Evolutionary conservation across 257 asterid genomes (phyloP), one percentile per base, ranked within the genome.

Genomic region (Cinchona pubescens): DNA sequence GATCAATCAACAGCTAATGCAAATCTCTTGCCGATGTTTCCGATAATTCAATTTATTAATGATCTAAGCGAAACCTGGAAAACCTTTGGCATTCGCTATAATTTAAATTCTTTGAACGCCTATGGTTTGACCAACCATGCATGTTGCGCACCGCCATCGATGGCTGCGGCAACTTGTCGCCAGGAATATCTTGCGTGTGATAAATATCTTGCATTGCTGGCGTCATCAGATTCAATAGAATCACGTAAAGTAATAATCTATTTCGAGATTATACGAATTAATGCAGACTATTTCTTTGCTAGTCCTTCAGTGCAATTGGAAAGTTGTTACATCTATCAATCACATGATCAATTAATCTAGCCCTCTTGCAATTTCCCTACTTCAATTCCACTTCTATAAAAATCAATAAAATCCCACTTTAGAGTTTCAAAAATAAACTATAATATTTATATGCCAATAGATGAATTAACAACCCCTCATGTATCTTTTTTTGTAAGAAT

Each of bases 141-240:
- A 21, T 35, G 67, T 2, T 34, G 45, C 16, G 67, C 72, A 70
- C 56, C 72, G 81, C 71, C 58, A 70, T 62, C 76, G 81, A 48
- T 49, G 76, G 53, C 66, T 61, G 76, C 72, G 76, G 76, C 67
- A 51, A 61, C 37, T 70, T 70, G 81, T 62, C 75, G 34, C 64
- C 23, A 43, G 53, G 53, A 46, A 64, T 69, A 69, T 64, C 34
- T 76, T 58, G 62, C 49, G 56, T 67, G 43, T 67, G 43, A 32
- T 46, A 48, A 34, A 77, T 76, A 53, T 77, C 70, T 43, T 58
- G 75, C 71, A 63, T 43, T 58, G 75, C 71, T 76, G 80, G 75
- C 75, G 69, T 75, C 8, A 67, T 37, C 18, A 25, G 74, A 66
- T 67, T 59, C 19, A n/a, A n/a, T 38, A 40, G 64, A 67, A 66